Evolutionary conservation across 2,329 filamentous ascomycete genomes (phyloP), one percentile per base, ranked within the genome.

Genomic region (Stachybotrys chartarum): DNA sequence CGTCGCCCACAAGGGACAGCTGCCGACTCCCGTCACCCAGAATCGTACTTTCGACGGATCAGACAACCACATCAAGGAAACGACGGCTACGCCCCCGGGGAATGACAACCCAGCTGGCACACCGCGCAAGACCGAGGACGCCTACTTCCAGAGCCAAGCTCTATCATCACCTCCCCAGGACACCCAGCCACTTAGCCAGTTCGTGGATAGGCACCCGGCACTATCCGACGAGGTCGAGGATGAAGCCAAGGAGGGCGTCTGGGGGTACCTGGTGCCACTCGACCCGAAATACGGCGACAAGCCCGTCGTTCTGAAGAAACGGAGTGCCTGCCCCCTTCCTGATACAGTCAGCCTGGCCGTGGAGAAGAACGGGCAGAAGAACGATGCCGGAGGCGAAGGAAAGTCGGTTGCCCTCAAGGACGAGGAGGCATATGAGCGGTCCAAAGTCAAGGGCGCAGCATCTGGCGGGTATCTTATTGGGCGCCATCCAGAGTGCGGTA

Each of bases 401-500:
- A 77, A 81, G 59, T 73, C 74, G 50, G 76, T 78, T 47, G 73
- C 75, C 31, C 64, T 78, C 17, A 73, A 80, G 54, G 84, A 84
- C 57, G 76, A 86, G 68, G 75, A 82, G 54, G 71, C 78, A 35
- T 88, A 85, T 63, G 84, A 89, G 63, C 68, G 79, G 42, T 82
- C 81, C 55, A 86, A 89, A 69, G 70, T 74, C 53, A 78, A 80
- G 59, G 83, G 80, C 7, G 75, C 84, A 18, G 79, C 87, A 14
- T 86, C 91, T 1, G 87, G 89, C 46, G 94, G 94, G 32, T 99
- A 96, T 68, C 75, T 99, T 54, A 88, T 99, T 59, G 94, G 94
- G 44, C 83, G 94, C 60, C 94, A 99, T 74, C 87, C 88, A 3
- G 94, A 99, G 73, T 97, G 94, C 71, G 91, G 89, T 93, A 80